These are phyloP conservation scores for Cephalotrichum gorgonifer DNA, from an alignment of 2,329 filamentous ascomycete species.

Conservation along the genomic window DNA sequence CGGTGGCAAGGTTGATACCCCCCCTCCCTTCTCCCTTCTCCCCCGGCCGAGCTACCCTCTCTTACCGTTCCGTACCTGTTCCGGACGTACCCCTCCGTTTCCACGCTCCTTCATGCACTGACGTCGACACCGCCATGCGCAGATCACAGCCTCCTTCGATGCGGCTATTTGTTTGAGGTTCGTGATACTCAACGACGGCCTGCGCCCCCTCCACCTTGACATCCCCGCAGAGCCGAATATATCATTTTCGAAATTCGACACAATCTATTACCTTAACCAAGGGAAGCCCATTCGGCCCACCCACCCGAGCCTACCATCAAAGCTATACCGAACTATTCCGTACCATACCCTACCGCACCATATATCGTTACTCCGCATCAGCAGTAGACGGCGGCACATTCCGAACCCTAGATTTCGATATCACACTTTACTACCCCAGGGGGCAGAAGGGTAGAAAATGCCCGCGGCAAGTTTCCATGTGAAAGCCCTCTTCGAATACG, in stretches of 20 bases:
- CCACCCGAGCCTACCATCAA: not conserved
- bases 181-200: slow-evolving; percentile 2
- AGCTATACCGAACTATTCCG: too few relatives aligned
- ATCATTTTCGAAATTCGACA: not conserved
- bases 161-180: slow-evolving; percentile 8
- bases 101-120: slow-evolving; percentile 28
- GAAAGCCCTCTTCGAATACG: slow-evolving; percentile 91
- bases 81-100: not conserved
- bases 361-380: not conserved
- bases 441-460: slow-evolving; percentile 6
- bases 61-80: not conserved
- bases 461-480: slow-evolving; percentile 63
- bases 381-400: not conserved
- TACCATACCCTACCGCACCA: too few relatives aligned
- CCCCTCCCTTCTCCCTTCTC: not conserved
- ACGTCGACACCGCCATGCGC: slow-evolving; percentile 33
- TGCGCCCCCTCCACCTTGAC: not conserved
- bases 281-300: not conserved
- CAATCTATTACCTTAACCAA: not conserved
- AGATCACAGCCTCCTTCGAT: slow-evolving; percentile 20
- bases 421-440: not conserved
- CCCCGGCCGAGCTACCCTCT: not conserved
- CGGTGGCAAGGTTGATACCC: not conserved
- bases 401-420: not conserved
- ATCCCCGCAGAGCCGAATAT: not conserved